These are phyloP conservation scores for Anisodus acutangulus DNA, from an alignment of 257 asterid species.

Conservation along the genomic window DNA sequence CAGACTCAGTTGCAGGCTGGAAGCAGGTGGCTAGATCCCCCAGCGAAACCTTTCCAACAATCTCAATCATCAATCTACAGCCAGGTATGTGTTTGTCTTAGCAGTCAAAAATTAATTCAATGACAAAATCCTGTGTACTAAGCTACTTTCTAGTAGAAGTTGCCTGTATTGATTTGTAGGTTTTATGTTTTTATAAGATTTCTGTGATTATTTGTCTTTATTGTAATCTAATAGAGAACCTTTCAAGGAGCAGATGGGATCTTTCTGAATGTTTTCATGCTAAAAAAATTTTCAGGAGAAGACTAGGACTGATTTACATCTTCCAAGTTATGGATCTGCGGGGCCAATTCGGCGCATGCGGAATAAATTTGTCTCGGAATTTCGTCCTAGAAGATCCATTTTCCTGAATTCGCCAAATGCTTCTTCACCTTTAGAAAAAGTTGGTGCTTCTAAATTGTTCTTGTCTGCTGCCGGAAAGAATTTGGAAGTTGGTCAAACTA, in stretches of 20 bases:
- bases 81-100: conserved; percentile 49
- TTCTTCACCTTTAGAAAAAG: conserved; percentile 41
- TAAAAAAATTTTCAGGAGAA: conserved; percentile 55
- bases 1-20: conserved; percentile 56
- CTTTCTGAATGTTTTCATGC: conserved; percentile 26
- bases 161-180: not conserved
- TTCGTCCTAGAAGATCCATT: conserved; percentile 72
- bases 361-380: conserved; percentile 69
- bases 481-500: conserved; percentile 55
- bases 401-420: conserved; percentile 52
- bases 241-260: conserved; percentile 19
- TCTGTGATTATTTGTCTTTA: conserved; percentile 8
- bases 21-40: conserved; percentile 45
- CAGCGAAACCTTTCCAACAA: conserved; percentile 59
- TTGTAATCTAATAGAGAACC: conserved; percentile 8
- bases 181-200: conserved; percentile 3
- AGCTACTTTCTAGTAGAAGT: not conserved
- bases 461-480: conserved; percentile 48
- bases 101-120: not conserved
- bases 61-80: conserved; percentile 53
- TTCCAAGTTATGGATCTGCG: conserved; percentile 64
- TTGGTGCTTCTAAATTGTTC: conserved; percentile 49
- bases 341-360: conserved; percentile 81
- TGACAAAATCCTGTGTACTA: conserved; percentile 4
- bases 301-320: conserved; percentile 49